Evolutionary conservation across 2,329 filamentous ascomycete genomes (phyloP), one percentile per base, ranked within the genome.

Genomic region (Colletotrichum somersetense): DNA sequence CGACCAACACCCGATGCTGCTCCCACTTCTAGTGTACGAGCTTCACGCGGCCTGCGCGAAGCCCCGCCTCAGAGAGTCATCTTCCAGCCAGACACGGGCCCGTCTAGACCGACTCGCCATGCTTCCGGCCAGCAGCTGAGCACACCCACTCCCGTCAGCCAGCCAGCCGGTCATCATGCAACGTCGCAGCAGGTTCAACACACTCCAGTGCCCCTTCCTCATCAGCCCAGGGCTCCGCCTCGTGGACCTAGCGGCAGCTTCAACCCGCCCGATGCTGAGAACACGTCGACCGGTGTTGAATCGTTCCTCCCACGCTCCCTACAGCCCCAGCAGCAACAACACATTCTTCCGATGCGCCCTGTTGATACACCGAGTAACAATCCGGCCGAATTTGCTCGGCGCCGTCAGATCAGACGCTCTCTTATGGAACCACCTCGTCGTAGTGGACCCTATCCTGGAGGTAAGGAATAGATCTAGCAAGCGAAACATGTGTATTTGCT

Each of bases 1-100:
- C 82, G 83, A n/a, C 83, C 81, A 5, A 83, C 83, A 2, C 83
- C 84, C 67, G 88, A 89, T 62, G 83, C 85, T 18, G 85, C 86
- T 33, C 79, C 84, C 12, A 89, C 88, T 5, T 87, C 73, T 18
- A 74, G 85, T 55, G 85, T 86, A 48, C 85, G 90, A 73, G 89
- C 88, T 23, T 91, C 89, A 3, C 84, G 91, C 73, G 92, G 91
- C 48, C 84, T 95, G 62, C 88, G 94, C 75, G 93, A 96, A 80
- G 93, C 93, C n/a, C 94, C 94, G 38, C 92, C 94, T 0, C 94
- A 95, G 78, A 88, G 94, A 74, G 91, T 95, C 64, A 91, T 96
- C 63, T 97, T 96, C 81, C 93, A 96, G 79, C 94, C 94, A 40
- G 94, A 97, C 77, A 91, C 91, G 2, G 89, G 88, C 12, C 85